A percentile compares a stretch with the other conserved stretches of the same genome.
These are phyloP conservation scores for Artemisia annua DNA, from an alignment of 129 eudicot species.

Conservation along the genomic window DNA sequence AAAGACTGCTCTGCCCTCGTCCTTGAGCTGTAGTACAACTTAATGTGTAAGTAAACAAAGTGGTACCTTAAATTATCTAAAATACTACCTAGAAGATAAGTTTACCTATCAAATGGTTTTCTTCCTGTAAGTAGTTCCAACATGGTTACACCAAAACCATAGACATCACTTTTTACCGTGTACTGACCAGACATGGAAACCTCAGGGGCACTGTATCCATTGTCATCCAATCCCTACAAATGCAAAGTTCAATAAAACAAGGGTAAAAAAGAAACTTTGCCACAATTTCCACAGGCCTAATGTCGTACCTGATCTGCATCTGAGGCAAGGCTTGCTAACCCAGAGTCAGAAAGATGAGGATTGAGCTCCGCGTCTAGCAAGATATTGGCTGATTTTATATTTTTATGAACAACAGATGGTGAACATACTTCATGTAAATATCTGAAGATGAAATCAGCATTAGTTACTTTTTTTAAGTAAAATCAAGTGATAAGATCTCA, in stretches of 20 bases:
- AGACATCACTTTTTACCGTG: slow-evolving; percentile 62
- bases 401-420: slow-evolving; percentile 88
- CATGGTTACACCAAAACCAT: slow-evolving; percentile 74
- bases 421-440: slow-evolving; percentile 94
- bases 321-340: slow-evolving; percentile 68
- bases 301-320: slow-evolving; percentile 81
- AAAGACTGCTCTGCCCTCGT: slow-evolving; percentile 63
- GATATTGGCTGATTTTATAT: slow-evolving; percentile 84
- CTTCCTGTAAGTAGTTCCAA: slow-evolving; percentile 71
- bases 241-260: slow-evolving; percentile 1
- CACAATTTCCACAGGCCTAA: not conserved
- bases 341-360: slow-evolving; percentile 94
- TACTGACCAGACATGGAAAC: slow-evolving; percentile 51
- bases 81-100: not conserved
- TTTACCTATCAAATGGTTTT: slow-evolving; percentile 62
- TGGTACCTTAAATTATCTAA: not conserved
- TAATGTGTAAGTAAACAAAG: not conserved
- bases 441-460: slow-evolving; percentile 40
- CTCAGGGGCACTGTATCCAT: slow-evolving; percentile 67
- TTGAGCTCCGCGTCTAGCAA: slow-evolving; percentile 79
- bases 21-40: slow-evolving; percentile 43
- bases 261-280: not conserved
- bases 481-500: not conserved
- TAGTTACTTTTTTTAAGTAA: too few species aligned
- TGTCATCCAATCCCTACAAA: slow-evolving; percentile 24